Evolutionary conservation across 2,329 filamentous ascomycete genomes (phyloP).

Genomic region (Aspergillus fumigatiaffinis): DNA sequence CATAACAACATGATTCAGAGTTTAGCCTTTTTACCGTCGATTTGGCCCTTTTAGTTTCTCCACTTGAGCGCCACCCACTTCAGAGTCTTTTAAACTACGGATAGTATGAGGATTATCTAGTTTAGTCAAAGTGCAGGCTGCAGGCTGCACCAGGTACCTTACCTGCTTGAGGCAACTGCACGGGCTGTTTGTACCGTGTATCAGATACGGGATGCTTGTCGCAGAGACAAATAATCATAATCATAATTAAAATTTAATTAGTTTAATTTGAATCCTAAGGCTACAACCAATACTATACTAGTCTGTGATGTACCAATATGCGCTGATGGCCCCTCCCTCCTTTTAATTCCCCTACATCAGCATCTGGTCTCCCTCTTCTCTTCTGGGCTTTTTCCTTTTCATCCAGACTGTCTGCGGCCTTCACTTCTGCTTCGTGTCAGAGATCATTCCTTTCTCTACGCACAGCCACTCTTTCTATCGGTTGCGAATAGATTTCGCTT

Average conservation of each 20-base stretch:
- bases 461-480: conserved; percentile 7
- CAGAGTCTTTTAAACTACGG: neutral
- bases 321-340: neutral
- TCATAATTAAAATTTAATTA: neutral
- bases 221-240: neutral
- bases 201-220: neutral
- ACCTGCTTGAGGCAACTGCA: neutral
- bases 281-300: neutral
- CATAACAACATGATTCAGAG: neutral
- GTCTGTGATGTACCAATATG: neutral
- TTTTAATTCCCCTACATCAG: conserved; percentile 11
- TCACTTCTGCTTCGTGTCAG: conserved; percentile 11
- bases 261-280: neutral
- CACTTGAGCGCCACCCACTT: neutral
- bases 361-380: conserved; percentile 9
- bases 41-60: neutral
- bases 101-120: too few species aligned
- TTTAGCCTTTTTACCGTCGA: neutral
- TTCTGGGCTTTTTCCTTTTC: conserved; percentile 6
- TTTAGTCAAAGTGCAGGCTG: too few species aligned
- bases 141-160: too few species aligned
- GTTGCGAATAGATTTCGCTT: conserved; percentile 38
- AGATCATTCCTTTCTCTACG: conserved; percentile 12
- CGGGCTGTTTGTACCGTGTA: neutral
- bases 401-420: conserved; percentile 11